Conservation (phyloP, 441 rosid genomes). For the Gossypium trilobum region DNA sequence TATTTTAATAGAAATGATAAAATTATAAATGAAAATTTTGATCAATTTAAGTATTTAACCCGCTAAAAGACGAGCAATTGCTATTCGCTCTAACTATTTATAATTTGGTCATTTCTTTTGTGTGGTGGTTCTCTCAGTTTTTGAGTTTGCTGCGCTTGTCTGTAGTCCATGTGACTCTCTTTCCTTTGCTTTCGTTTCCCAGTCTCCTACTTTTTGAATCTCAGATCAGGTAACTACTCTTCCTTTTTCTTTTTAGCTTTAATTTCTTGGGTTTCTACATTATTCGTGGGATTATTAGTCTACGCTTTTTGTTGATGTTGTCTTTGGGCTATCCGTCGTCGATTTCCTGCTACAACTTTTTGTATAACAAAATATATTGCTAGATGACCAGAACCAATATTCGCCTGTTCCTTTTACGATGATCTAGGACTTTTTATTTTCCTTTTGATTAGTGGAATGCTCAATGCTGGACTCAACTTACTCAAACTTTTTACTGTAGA, state of each 20-base stretch:
- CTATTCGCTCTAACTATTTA: not conserved
- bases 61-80: too few relatives aligned
- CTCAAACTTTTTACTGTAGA: not conserved
- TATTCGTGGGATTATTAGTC: not conserved
- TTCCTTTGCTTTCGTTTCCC: not conserved
- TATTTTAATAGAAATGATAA: too few relatives aligned
- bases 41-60: too few relatives aligned
- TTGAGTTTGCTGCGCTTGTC: not conserved
- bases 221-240: slow-evolving; percentile 3
- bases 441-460: not conserved
- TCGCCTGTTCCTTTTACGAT: not conserved
- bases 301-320: not conserved
- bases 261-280: not conserved
- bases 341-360: not conserved
- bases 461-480: not conserved
- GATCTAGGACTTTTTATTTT: not conserved
- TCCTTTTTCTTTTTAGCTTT: not conserved
- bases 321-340: not conserved
- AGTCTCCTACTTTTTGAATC: not conserved
- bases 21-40: too few relatives aligned
- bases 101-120: not conserved
- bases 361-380: not conserved
- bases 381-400: not conserved
- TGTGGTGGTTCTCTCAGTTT: not conserved
- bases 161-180: not conserved